Evolutionary conservation across 2,329 filamentous ascomycete genomes (phyloP).

Genomic region (Whalleya microplaca): DNA sequence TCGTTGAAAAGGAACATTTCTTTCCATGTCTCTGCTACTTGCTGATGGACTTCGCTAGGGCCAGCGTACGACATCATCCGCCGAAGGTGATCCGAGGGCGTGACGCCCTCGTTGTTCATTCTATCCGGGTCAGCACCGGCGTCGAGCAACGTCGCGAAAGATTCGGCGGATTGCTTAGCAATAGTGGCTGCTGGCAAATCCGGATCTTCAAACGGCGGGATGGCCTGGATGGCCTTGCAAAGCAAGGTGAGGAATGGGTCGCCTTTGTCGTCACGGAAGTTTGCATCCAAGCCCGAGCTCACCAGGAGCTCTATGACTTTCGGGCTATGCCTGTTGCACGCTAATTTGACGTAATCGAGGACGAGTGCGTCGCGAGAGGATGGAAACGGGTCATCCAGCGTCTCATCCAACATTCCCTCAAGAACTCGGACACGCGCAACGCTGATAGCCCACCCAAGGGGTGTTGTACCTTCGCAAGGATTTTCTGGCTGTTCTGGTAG

Average conservation of each 20-base stretch:
- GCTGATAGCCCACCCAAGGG: conserved; percentile 26
- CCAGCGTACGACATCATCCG: conserved; percentile 19
- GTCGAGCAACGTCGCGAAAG: conserved; percentile 10
- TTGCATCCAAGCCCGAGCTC: conserved; percentile 1
- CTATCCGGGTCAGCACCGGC: background rate
- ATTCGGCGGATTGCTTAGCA: conserved; percentile 10
- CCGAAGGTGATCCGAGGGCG: conserved; percentile 13
- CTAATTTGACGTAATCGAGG: conserved; percentile 17
- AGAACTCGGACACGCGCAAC: conserved; percentile 6
- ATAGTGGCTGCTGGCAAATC: conserved; percentile 9
- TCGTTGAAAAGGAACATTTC: too few relatives aligned
- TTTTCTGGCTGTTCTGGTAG: background rate
- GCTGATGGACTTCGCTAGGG: conserved; percentile 10
- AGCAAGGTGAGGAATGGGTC: conserved; percentile 26
- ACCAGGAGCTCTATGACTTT: conserved; percentile 12
- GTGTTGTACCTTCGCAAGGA: conserved; percentile 19
- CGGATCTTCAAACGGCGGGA: conserved; percentile 5
- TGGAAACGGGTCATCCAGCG: too few relatives aligned
- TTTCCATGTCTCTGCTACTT: conserved; percentile 1
- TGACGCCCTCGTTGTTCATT: conserved; percentile 19
- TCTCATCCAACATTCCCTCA: background rate
- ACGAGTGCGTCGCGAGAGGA: too few relatives aligned
- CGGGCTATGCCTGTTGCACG: conserved; percentile 20
- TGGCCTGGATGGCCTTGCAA: conserved; percentile 18
- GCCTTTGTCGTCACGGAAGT: conserved; percentile 17